These are phyloP conservation scores for Pseudogymnoascus verrucosus DNA, from an alignment of 2,329 filamentous ascomycete genomes.

Conservation along the genomic window DNA sequence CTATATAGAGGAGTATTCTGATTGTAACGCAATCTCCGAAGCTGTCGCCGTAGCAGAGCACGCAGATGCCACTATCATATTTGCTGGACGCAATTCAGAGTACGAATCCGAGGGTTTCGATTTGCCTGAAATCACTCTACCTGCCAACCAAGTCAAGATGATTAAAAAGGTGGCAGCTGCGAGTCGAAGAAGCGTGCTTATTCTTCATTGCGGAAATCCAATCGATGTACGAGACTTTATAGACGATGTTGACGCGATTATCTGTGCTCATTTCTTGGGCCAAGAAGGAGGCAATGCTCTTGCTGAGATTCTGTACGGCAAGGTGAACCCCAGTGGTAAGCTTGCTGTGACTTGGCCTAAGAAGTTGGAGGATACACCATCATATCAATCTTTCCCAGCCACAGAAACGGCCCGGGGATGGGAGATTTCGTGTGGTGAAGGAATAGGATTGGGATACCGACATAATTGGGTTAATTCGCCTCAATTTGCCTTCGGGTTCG, in stretches of 20 bases:
- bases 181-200: conserved; percentile 13
- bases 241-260: conserved; percentile 50
- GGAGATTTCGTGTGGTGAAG: neutral
- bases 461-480: neutral
- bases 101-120: conserved; percentile 11
- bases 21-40: conserved; percentile 11
- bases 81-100: conserved; percentile 15
- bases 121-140: conserved; percentile 9
- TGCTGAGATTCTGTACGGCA: conserved; percentile 67
- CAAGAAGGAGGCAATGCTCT: conserved; percentile 62
- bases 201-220: conserved; percentile 17
- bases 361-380: conserved; percentile 21
- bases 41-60: conserved; percentile 12
- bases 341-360: conserved; percentile 47
- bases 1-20: conserved; percentile 13
- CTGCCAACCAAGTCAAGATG: conserved; percentile 14
- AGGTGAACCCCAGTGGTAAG: conserved; percentile 52
- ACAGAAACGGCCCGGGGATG: neutral
- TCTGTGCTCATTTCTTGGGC: conserved; percentile 50
- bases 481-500: conserved; percentile 4
- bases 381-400: neutral
- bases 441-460: neutral
- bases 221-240: conserved; percentile 13
- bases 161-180: conserved; percentile 17
- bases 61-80: conserved; percentile 16